Percentiles rank a stretch among this genome's conserved stretches.
These are phyloP conservation scores for Cruciata laevipes DNA, from an alignment of 257 asterid genomes.

Conservation along the genomic window DNA sequence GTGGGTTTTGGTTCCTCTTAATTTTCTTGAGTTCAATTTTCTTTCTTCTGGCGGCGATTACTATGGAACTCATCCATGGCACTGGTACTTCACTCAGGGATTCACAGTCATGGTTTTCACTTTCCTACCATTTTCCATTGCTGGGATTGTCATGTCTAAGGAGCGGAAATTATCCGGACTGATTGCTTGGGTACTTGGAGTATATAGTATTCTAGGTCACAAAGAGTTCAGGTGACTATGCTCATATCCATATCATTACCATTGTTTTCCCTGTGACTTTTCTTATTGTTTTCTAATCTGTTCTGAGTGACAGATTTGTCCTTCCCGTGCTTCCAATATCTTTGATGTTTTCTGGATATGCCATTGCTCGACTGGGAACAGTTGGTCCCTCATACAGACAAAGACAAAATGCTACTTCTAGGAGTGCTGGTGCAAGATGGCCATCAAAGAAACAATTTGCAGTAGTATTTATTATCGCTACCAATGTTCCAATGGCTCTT, in stretches of 20 bases:
- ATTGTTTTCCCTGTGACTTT: conserved; percentile 22
- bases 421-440: conserved; percentile 21
- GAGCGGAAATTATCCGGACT: conserved; percentile 75
- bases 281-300: conserved; percentile 32
- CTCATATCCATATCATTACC: not conserved
- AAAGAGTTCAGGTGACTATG: conserved; percentile 83
- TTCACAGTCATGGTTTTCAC: conserved; percentile 89
- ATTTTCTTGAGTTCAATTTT: conserved; percentile 86
- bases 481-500: conserved; percentile 88
- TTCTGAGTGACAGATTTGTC: conserved; percentile 68
- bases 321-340: conserved; percentile 96
- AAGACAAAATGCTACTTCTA: conserved; percentile 24
- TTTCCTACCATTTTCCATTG: conserved; percentile 59
- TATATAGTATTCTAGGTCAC: conserved; percentile 90
- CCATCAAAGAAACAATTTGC: conserved; percentile 37
- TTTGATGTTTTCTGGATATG: conserved; percentile 71
- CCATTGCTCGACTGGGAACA: conserved; percentile 46
- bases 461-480: conserved; percentile 48
- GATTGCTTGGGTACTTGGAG: conserved; percentile 77
- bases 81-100: conserved; percentile 98
- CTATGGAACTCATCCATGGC: conserved; percentile 99
- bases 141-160: conserved; percentile 59
- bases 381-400: conserved; percentile 14
- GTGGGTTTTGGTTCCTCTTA: conserved; percentile 85
- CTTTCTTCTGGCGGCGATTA: conserved; percentile 94